Conservation (phyloP, 1,284 basidiomycete genomes). For the Pseudozyma sp. region DNA sequence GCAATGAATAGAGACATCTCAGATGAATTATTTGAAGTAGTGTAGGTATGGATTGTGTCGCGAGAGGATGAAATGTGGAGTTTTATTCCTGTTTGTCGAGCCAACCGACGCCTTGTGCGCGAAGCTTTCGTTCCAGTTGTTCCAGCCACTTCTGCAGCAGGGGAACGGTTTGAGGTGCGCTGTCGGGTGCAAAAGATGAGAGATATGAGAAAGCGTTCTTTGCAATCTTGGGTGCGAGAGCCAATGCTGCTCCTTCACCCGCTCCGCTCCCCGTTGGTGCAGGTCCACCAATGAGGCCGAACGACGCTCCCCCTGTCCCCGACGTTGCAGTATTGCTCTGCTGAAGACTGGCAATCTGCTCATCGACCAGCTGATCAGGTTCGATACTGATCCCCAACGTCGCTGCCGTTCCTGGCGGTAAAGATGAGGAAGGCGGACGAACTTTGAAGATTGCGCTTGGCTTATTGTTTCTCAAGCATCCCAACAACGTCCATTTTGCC, state of each 20-base stretch:
- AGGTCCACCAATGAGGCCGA: slow-evolving; percentile 3
- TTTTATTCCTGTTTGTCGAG: slow-evolving; percentile 52
- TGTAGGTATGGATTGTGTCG: neutral
- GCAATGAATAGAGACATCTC: neutral
- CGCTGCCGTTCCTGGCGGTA: slow-evolving; percentile 18
- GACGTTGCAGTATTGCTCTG: neutral
- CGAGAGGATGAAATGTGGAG: neutral
- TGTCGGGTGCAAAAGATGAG: slow-evolving; percentile 65
- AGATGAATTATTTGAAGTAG: neutral
- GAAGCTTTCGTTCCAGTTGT: slow-evolving; percentile 64
- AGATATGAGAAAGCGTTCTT: slow-evolving; percentile 65
- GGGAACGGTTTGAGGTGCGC: slow-evolving; percentile 65
- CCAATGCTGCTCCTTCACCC: slow-evolving; percentile 23
- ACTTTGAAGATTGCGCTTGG: slow-evolving; percentile 66
- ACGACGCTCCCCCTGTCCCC: neutral
- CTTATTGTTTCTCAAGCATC: slow-evolving; percentile 62
- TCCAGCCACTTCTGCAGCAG: slow-evolving; percentile 67
- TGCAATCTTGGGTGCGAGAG: slow-evolving; percentile 61
- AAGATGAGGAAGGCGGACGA: slow-evolving; percentile 1
- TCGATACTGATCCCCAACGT: slow-evolving; percentile 65
- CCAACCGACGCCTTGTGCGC: slow-evolving; percentile 56
- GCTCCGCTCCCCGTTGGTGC: neutral
- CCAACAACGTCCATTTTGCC: slow-evolving; percentile 59
- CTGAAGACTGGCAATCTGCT: slow-evolving; percentile 48
- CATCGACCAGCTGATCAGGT: slow-evolving; percentile 53